These are phyloP conservation scores for Esteya vermicola DNA, from an alignment of 2,329 filamentous ascomycete genomes.

Conservation along the genomic window DNA sequence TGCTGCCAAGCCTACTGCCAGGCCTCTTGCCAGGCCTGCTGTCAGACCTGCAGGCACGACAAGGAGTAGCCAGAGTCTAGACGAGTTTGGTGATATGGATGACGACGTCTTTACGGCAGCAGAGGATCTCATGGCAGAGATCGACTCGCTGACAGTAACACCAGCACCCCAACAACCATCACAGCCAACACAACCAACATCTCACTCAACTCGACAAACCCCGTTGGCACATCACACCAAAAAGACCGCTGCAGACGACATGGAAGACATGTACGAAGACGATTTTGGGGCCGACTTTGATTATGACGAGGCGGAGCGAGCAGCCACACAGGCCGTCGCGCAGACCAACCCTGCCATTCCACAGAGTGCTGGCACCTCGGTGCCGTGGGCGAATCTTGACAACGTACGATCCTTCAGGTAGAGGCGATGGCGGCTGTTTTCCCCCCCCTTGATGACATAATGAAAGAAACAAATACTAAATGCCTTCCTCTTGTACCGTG, in stretches of 20 bases:
- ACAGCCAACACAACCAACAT: conserved; percentile 1
- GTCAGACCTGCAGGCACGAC: no score
- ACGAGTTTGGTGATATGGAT: conserved; percentile 44
- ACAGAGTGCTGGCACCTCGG: not conserved
- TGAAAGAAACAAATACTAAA: conserved; percentile 38
- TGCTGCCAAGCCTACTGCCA: not conserved
- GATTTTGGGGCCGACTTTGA: conserved; percentile 64
- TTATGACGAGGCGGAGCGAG: conserved; percentile 61
- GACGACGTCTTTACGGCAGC: conserved; percentile 42
- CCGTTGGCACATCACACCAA: no score
- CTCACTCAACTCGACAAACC: no score
- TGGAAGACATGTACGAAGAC: conserved; percentile 44
- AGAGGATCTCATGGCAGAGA: conserved; percentile 23
- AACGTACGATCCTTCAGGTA: conserved; percentile 35
- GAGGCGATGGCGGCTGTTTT: not conserved
- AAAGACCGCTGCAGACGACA: conserved; percentile 10
- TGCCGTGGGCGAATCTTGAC: conserved; percentile 14
- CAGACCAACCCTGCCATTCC: no score
- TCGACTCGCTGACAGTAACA: conserved; percentile 13
- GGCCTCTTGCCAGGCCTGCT: no score
- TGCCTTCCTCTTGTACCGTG: conserved; percentile 23
- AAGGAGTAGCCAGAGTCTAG: conserved; percentile 14
- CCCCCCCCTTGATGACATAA: not conserved
- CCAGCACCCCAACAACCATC: conserved; percentile 6
- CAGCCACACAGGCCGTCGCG: conserved; percentile 49